These are phyloP conservation scores for Rhodotorula babjevae DNA, from an alignment of 768 basidiomycete genomes.

Conservation along the genomic window DNA sequence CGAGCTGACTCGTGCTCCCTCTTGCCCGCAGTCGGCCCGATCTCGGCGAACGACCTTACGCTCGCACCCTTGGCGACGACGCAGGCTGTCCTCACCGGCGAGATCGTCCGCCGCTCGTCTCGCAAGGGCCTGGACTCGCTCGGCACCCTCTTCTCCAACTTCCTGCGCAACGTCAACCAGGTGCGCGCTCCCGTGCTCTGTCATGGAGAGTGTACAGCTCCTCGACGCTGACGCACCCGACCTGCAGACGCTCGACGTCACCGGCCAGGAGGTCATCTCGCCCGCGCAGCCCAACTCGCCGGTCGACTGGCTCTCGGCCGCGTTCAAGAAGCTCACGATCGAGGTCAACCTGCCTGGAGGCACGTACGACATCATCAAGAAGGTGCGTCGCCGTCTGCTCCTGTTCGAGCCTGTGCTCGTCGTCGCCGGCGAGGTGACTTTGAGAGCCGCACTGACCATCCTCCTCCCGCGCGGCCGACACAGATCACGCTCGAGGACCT, in stretches of 20 bases:
- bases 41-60: conserved; percentile 54
- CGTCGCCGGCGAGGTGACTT: too few relatives aligned
- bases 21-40: conserved; percentile 57
- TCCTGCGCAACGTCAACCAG: conserved; percentile 58
- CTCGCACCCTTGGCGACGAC: conserved; percentile 55
- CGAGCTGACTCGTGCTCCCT: conserved; percentile 28
- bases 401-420: too few relatives aligned
- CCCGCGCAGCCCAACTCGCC: conserved; percentile 47
- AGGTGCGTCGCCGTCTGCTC: background rate
- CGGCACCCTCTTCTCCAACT: conserved; percentile 63
- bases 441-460: too few relatives aligned
- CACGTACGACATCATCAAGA: conserved; percentile 52
- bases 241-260: conserved; percentile 56
- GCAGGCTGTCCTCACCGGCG: conserved; percentile 53
- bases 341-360: conserved; percentile 62
- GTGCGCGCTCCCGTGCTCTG: too few relatives aligned
- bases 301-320: conserved; percentile 64
- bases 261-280: conserved; percentile 61
- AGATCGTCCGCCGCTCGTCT: conserved; percentile 20
- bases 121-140: conserved; percentile 51
- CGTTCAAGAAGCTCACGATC: conserved; percentile 64
- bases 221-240: background rate
- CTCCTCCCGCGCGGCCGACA: background rate
- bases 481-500: conserved; percentile 59
- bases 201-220: too few relatives aligned